These are phyloP conservation scores for Blastocladiella emersonii DNA, from an alignment of 371 early-diverging fungal genomes.

Conservation along the genomic window DNA sequence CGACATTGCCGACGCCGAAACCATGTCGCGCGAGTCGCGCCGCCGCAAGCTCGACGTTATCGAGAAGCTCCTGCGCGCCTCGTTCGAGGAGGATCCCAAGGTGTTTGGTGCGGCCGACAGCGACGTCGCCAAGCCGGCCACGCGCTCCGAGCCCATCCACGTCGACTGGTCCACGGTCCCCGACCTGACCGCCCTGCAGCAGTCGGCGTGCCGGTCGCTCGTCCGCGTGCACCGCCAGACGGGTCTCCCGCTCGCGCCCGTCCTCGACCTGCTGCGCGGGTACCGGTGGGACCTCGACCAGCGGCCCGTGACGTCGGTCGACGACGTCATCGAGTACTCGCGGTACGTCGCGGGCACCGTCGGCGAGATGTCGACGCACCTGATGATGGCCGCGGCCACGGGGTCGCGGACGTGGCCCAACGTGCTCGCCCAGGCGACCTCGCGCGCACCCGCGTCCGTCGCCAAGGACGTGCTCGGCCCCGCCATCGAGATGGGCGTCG, in stretches of 20 bases:
- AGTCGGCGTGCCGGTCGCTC: constrained; percentile 24
- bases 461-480: constrained; percentile 17
- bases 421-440: too few species aligned
- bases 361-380: constrained; percentile 35
- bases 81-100: constrained; percentile 10
- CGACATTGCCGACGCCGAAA: constrained; percentile 35
- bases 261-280: constrained; percentile 34
- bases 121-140: too few species aligned
- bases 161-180: constrained; percentile 20
- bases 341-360: constrained; percentile 44
- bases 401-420: too few species aligned
- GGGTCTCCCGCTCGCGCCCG: constrained; percentile 21
- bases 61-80: constrained; percentile 16
- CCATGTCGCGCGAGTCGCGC: constrained; percentile 14
- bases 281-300: constrained; percentile 35
- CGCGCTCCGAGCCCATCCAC: too few species aligned
- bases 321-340: constrained; percentile 30
- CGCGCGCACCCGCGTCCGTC: too few species aligned
- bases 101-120: neutral
- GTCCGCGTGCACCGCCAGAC: constrained; percentile 19
- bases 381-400: constrained; percentile 12
- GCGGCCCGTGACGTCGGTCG: constrained; percentile 16
- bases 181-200: constrained; percentile 14
- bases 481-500: constrained; percentile 44
- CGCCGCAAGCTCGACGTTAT: constrained; percentile 14